Evolutionary conservation across 805 yeast species (phyloP).

Genomic region (Starmerella gropengiesseri): DNA sequence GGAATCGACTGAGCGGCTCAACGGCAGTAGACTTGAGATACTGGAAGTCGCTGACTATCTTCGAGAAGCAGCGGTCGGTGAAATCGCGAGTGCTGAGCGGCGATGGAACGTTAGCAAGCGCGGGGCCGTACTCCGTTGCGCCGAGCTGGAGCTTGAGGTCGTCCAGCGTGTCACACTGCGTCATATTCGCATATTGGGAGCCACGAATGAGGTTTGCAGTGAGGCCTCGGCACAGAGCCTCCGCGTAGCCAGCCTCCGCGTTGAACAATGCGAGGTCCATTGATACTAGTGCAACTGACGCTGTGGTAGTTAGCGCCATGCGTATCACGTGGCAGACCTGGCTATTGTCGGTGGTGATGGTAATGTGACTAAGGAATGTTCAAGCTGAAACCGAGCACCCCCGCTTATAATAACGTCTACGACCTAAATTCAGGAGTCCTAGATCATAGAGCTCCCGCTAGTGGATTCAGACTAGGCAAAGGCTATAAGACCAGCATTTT

Average conservation of each 20-base stretch:
- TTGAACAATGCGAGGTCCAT: conserved; percentile 96
- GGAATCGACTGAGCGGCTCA: conserved; percentile 65
- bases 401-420: too few relatives aligned
- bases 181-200: conserved; percentile 78
- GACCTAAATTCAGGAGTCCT: too few relatives aligned
- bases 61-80: conserved; percentile 64
- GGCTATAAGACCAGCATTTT: too few relatives aligned
- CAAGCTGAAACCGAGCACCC: too few relatives aligned
- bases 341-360: too few relatives aligned
- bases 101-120: conserved; percentile 68
- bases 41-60: conserved; percentile 71
- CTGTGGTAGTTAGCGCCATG: not conserved
- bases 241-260: conserved; percentile 80
- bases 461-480: too few relatives aligned
- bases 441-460: too few relatives aligned
- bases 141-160: conserved; percentile 89
- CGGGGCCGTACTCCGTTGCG: conserved; percentile 92
- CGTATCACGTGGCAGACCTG: too few relatives aligned
- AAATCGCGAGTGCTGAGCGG: conserved; percentile 80
- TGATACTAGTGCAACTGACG: too few relatives aligned
- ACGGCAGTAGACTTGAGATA: conserved; percentile 76
- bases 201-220: conserved; percentile 67
- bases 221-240: conserved; percentile 91
- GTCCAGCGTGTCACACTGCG: conserved; percentile 92
- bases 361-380: too few relatives aligned